A percentile compares a stretch with the other conserved stretches of the same genome.
phyloP scores from a whole-genome alignment of 2,329 filamentous ascomycete genomes.

The Colletotrichum sp. region DNA sequence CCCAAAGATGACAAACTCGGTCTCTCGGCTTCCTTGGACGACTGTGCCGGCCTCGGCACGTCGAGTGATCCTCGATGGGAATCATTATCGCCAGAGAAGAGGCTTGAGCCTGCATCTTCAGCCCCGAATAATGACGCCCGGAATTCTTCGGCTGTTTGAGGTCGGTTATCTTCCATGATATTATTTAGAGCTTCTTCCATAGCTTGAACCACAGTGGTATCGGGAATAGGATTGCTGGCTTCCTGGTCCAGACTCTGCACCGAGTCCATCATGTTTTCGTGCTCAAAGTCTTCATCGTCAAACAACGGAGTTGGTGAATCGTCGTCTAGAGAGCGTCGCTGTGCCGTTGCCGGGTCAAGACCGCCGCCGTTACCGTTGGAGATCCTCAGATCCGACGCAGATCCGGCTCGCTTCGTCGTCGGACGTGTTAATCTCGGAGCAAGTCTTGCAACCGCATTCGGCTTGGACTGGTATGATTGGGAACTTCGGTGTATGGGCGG shows the following conservation, averaged over 20 bases:
- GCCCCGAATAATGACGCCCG: conserved; percentile 71
- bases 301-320: conserved; percentile 62
- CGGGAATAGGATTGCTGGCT: conserved; percentile 63
- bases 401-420: conserved; percentile 47
- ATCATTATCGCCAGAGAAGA: conserved; percentile 61
- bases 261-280: conserved; percentile 73
- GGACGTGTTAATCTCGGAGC: conserved; percentile 47
- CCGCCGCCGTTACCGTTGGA: conserved; percentile 41
- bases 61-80: conserved; percentile 71
- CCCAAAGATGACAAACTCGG: conserved; percentile 92
- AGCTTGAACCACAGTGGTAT: conserved; percentile 84
- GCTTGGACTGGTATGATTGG: conserved; percentile 47
- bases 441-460: conserved; percentile 48
- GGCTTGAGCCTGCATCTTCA: conserved; percentile 53
- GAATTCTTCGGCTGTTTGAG: conserved; percentile 67
- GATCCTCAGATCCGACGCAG: conserved; percentile 51
- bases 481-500: conserved; percentile 25
- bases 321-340: conserved; percentile 76
- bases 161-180: conserved; percentile 79
- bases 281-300: conserved; percentile 81
- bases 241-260: conserved; percentile 82
- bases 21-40: conserved; percentile 62
- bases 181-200: conserved; percentile 92
- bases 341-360: conserved; percentile 43
- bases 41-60: conserved; percentile 32